phyloP scores from a whole-genome alignment of 2,329 filamentous ascomycete genomes.

The Thyridium curvatum region DNA sequence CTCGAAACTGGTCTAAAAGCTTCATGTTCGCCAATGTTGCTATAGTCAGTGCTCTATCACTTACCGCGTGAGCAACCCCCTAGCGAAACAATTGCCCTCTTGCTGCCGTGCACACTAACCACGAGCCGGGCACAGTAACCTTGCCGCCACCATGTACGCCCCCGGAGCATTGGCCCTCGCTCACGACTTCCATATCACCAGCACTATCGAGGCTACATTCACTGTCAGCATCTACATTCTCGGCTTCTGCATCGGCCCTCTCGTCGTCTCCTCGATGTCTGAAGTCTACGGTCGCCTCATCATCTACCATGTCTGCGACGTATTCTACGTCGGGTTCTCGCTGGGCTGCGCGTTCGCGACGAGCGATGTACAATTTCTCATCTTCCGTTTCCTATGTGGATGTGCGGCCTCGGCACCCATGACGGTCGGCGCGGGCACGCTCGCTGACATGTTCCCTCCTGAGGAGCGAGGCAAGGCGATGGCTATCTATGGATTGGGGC shows the following conservation, averaged over 20 bases:
- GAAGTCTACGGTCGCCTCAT: constrained; percentile 52
- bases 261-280: constrained; percentile 51
- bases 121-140: not conserved
- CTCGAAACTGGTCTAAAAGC: constrained; percentile 5
- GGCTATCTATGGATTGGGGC: constrained; percentile 36
- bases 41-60: constrained; percentile 4
- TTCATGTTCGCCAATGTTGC: constrained; percentile 1
- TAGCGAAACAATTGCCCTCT: not conserved
- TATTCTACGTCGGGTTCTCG: constrained; percentile 35
- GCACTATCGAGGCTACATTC: constrained; percentile 49
- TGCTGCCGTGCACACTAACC: no score
- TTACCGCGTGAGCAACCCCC: not conserved
- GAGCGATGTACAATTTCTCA: constrained; percentile 41
- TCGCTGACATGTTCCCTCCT: constrained; percentile 54
- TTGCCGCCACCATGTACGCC: constrained; percentile 50
- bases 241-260: constrained; percentile 53
- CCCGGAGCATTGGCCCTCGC: constrained; percentile 59
- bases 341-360: constrained; percentile 46
- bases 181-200: constrained; percentile 50
- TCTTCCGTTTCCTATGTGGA: constrained; percentile 55
- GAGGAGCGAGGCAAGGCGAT: constrained; percentile 53
- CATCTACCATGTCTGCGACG: constrained; percentile 33
- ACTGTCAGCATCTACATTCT: constrained; percentile 63
- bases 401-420: constrained; percentile 54
- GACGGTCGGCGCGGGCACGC: constrained; percentile 58